Percentiles rank a stretch among this genome's conserved stretches.
Conservation (phyloP, 805 yeast species). For the Starmerella sp. region DNA sequence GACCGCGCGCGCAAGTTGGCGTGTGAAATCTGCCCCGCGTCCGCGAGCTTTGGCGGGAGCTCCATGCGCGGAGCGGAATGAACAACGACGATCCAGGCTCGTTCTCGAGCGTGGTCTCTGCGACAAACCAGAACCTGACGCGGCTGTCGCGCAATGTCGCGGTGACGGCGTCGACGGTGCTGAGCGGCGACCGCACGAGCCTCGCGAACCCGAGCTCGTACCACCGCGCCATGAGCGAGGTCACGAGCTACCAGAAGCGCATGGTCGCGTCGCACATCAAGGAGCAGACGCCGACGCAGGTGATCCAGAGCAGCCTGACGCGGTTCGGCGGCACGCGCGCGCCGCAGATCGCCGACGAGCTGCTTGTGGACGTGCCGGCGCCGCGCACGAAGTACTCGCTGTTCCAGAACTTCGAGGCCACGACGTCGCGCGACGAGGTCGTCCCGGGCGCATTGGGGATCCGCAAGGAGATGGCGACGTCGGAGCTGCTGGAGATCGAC, state of each 20-base stretch:
- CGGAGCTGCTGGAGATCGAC: constrained; percentile 57
- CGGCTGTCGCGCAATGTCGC: constrained; percentile 32
- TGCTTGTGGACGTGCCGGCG: constrained; percentile 45
- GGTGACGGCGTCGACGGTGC: constrained; percentile 29
- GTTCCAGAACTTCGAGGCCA: constrained; percentile 55
- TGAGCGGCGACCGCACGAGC: constrained; percentile 16
- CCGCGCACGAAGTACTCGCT: constrained; percentile 36
- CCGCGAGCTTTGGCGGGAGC: not conserved
- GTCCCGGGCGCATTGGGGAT: constrained; percentile 43
- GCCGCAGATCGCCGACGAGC: constrained; percentile 45
- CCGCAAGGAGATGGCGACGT: constrained; percentile 51
- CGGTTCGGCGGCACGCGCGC: constrained; percentile 33
- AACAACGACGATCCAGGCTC: constrained; percentile 21
- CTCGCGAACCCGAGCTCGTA: constrained; percentile 10
- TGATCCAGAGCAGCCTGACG: constrained; percentile 7
- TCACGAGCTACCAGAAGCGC: constrained; percentile 14
- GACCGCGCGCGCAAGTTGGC: not conserved
- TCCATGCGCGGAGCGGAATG: not conserved
- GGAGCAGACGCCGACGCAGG: constrained; percentile 15
- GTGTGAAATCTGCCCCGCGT: not conserved
- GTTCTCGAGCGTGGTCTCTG: constrained; percentile 31
- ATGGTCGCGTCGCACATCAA: constrained; percentile 13
- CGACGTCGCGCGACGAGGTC: constrained; percentile 28
- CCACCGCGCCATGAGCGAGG: constrained; percentile 17
- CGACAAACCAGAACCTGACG: constrained; percentile 31